phyloP scores from a whole-genome alignment of 805 yeast genomes.

The Geotrichum ghanense region DNA sequence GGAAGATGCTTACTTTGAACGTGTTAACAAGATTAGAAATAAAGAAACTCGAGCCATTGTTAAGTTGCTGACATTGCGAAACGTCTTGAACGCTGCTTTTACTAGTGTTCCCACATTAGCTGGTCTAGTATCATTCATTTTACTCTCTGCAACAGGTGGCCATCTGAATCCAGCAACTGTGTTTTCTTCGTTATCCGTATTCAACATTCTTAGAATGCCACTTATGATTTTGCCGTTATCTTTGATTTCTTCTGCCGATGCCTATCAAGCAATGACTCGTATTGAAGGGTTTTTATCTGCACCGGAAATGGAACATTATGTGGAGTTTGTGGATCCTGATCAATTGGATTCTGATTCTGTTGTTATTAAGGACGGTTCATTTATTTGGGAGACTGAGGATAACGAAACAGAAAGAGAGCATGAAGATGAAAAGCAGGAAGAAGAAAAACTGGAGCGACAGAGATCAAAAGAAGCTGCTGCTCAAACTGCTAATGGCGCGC shows the following conservation, averaged over 20 bases:
- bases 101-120: constrained; percentile 57
- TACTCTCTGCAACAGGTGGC: constrained; percentile 34
- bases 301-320: constrained; percentile 28
- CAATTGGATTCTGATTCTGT: constrained; percentile 33
- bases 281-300: constrained; percentile 40
- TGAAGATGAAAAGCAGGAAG: constrained; percentile 2
- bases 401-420: constrained; percentile 7
- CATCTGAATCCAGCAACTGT: constrained; percentile 45
- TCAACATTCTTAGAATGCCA: constrained; percentile 49
- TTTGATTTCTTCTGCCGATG: constrained; percentile 50
- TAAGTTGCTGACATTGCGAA: constrained; percentile 54
- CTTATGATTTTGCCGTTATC: constrained; percentile 59
- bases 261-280: constrained; percentile 43
- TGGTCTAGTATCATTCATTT: constrained; percentile 49
- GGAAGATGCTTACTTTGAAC: constrained; percentile 67
- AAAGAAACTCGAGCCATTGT: constrained; percentile 53
- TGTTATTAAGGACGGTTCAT: constrained; percentile 39
- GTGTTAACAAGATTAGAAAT: constrained; percentile 43
- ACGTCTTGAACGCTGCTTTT: constrained; percentile 51
- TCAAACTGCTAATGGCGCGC: constrained; percentile 1
- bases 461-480: background rate
- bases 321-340: constrained; percentile 11
- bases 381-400: constrained; percentile 48
- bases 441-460: background rate
- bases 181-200: constrained; percentile 61